Percentiles rank a stretch among this genome's conserved stretches.
Evolutionary conservation across 371 early-diverging fungal species (phyloP).

Genomic region (Nematocida sp.): DNA sequence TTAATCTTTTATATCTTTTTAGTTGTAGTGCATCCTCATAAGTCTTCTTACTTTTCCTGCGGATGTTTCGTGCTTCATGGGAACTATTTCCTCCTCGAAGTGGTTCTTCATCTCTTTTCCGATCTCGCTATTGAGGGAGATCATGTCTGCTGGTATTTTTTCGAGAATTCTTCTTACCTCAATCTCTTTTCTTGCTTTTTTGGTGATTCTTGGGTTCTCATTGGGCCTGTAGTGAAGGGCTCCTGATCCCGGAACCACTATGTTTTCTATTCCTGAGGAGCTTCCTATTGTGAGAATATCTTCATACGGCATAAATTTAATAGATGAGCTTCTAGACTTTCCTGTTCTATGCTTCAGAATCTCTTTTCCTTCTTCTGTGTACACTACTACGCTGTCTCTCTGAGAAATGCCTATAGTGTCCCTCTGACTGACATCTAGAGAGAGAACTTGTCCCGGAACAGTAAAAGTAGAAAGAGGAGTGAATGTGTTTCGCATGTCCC

Average conservation of each 20-base stretch:
- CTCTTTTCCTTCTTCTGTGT: constrained; percentile 70
- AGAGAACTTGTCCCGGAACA: constrained; percentile 71
- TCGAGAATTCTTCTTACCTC: constrained; percentile 46
- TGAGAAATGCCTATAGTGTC: constrained; percentile 77
- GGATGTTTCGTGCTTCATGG: constrained; percentile 46
- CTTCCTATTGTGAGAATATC: constrained; percentile 90
- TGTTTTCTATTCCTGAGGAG: constrained; percentile 72
- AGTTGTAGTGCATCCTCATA: constrained; percentile 40
- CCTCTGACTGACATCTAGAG: constrained; percentile 74
- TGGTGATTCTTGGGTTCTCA: constrained; percentile 28
- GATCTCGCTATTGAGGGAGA: constrained; percentile 35
- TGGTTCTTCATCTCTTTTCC: constrained; percentile 27
- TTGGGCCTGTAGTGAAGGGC: neutral
- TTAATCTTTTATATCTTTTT: neutral
- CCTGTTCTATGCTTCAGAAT: constrained; percentile 78
- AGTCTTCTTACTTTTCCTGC: constrained; percentile 51
- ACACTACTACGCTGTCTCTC: constrained; percentile 72
- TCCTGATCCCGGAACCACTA: constrained; percentile 77
- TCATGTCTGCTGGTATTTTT: constrained; percentile 51
- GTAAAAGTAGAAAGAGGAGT: constrained; percentile 74
- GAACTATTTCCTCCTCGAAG: constrained; percentile 36
- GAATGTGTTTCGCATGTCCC: constrained; percentile 79
- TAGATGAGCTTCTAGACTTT: constrained; percentile 68
- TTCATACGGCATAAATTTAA: constrained; percentile 85
- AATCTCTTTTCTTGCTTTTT: constrained; percentile 12